A percentile compares a stretch with the other conserved stretches of the same genome.
These are phyloP conservation scores for Pseudopithomyces chartarum DNA, from an alignment of 2,329 filamentous ascomycete genomes.

Conservation along the genomic window DNA sequence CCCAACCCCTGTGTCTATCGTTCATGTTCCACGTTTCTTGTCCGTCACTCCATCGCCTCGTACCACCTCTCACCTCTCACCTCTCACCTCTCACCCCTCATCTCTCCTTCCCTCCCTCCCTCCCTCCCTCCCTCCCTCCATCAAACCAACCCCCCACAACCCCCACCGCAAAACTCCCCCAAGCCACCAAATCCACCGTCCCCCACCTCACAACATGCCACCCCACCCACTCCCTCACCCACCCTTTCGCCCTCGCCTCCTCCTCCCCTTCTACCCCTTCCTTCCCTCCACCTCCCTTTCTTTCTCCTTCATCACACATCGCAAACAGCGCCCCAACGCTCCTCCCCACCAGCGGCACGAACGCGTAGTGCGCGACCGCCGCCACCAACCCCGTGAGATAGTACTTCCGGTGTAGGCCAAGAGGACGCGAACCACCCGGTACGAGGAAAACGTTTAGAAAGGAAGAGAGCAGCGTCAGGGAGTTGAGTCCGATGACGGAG, in stretches of 20 bases:
- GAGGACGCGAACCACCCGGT: neutral
- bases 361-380: constrained; percentile 26
- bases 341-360: constrained; percentile 22
- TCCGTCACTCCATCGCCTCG: too few relatives aligned
- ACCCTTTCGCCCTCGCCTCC: constrained; percentile 12
- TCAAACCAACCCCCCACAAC: constrained; percentile 14
- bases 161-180: constrained; percentile 23
- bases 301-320: constrained; percentile 16
- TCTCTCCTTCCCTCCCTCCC: neutral
- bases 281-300: constrained; percentile 3
- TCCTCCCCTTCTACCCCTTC: neutral
- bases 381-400: constrained; percentile 20
- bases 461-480: constrained; percentile 16
- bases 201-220: constrained; percentile 25
- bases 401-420: too few relatives aligned
- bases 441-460: constrained; percentile 19
- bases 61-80: too few relatives aligned
- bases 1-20: too few relatives aligned
- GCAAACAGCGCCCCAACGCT: constrained; percentile 18
- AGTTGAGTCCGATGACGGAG: constrained; percentile 26
- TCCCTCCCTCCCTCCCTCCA: neutral
- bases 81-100: too few relatives aligned
- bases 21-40: too few relatives aligned
- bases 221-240: constrained; percentile 25
- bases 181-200: constrained; percentile 30